phyloP scores from a whole-genome alignment of 1,284 basidiomycete species.

The Afroboletus lepidellus region DNA sequence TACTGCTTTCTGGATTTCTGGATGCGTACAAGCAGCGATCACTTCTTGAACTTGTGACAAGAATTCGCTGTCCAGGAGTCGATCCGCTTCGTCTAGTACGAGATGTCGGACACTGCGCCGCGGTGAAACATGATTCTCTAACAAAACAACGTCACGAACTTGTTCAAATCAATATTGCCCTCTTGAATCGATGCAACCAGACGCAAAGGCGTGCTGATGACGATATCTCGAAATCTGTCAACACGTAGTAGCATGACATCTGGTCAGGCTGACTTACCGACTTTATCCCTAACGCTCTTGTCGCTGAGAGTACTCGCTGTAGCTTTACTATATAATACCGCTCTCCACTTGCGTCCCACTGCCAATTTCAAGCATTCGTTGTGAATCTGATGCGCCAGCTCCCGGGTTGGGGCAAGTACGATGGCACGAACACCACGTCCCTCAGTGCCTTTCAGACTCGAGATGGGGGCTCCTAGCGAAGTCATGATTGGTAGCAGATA shows the following conservation, averaged over 20 bases:
- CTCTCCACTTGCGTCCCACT: slow-evolving; percentile 80
- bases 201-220: slow-evolving; percentile 80
- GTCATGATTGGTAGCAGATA: slow-evolving; percentile 84
- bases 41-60: slow-evolving; percentile 88
- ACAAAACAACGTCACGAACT: slow-evolving; percentile 48
- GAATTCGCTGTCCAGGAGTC: slow-evolving; percentile 89
- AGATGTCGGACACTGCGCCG: slow-evolving; percentile 71
- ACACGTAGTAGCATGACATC: background rate
- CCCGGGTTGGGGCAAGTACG: slow-evolving; percentile 89
- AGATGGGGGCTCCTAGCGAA: slow-evolving; percentile 59
- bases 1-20: slow-evolving; percentile 80
- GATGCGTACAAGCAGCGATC: slow-evolving; percentile 75
- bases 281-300: slow-evolving; percentile 67
- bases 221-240: slow-evolving; percentile 55
- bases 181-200: slow-evolving; percentile 73
- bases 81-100: slow-evolving; percentile 89
- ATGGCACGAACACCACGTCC: slow-evolving; percentile 73
- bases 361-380: slow-evolving; percentile 88
- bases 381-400: slow-evolving; percentile 95
- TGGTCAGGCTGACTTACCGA: slow-evolving; percentile 50
- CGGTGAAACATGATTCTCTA: slow-evolving; percentile 3
- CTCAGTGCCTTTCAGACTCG: slow-evolving; percentile 44
- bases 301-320: slow-evolving; percentile 73
- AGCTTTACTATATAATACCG: slow-evolving; percentile 83
- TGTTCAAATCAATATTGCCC: slow-evolving; percentile 63